Evolutionary conservation across 371 early-diverging fungal genomes (phyloP).

Genomic region (Lichtheimia ramosa): DNA sequence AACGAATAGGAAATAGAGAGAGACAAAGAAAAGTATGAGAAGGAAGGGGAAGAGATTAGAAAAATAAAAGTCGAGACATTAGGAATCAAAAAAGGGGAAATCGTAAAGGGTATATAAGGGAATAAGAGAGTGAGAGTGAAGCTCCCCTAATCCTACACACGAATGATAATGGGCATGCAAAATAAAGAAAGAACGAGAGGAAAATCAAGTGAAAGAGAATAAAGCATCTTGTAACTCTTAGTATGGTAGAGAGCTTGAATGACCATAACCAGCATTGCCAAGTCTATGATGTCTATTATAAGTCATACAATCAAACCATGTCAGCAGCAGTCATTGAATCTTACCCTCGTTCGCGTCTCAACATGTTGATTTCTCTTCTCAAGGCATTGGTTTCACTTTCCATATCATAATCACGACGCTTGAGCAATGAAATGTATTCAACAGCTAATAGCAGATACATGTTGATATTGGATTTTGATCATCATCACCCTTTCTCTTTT

Average conservation of each 20-base stretch:
- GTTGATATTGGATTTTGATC: background rate
- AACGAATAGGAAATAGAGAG: background rate
- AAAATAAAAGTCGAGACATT: no score
- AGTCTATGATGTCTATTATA: no score
- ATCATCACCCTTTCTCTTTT: conserved; percentile 1
- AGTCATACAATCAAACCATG: no score
- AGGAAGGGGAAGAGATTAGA: background rate
- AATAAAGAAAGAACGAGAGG: conserved; percentile 64
- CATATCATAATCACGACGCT: conserved; percentile 52
- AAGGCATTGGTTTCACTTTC: conserved; percentile 44
- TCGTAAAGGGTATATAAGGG: conserved; percentile 57
- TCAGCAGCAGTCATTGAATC: background rate
- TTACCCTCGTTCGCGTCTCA: conserved; percentile 31
- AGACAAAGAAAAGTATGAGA: background rate
- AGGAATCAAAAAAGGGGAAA: no score
- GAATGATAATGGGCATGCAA: conserved; percentile 57
- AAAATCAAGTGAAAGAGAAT: conserved; percentile 87
- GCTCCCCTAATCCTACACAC: conserved; percentile 74
- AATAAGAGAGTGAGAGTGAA: conserved; percentile 76
- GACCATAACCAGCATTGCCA: no score
- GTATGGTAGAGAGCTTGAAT: conserved; percentile 54
- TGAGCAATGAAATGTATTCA: conserved; percentile 50
- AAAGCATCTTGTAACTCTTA: conserved; percentile 77
- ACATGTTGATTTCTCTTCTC: conserved; percentile 34
- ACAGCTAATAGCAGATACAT: conserved; percentile 33